Evolutionary conservation across 306 rosid species (phyloP).

Genomic region (Elaeagnus macrophylla): DNA sequence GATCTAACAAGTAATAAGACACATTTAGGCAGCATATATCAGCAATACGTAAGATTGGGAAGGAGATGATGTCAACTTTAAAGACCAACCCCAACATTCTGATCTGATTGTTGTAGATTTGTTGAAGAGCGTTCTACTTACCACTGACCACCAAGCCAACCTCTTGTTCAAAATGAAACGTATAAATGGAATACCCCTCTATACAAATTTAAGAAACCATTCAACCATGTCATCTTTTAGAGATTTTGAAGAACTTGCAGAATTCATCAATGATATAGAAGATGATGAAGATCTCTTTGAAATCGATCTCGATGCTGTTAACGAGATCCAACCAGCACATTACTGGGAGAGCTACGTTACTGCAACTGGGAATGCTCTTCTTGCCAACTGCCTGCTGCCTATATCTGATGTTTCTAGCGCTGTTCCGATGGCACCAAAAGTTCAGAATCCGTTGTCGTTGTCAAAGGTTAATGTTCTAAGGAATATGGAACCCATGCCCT

Average conservation of each 20-base stretch:
- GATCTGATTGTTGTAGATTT: slow-evolving; percentile 39
- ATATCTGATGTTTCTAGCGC: slow-evolving; percentile 51
- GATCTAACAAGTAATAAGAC: no score
- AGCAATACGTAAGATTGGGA: slow-evolving; percentile 23
- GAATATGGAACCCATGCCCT: slow-evolving; percentile 28
- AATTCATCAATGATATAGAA: slow-evolving; percentile 20
- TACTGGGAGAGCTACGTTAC: slow-evolving; percentile 29
- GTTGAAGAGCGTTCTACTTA: slow-evolving; percentile 62
- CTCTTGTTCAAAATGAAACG: background rate
- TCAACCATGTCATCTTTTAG: slow-evolving; percentile 30
- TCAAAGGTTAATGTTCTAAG: slow-evolving; percentile 17
- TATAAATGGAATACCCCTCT: background rate
- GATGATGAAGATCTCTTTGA: slow-evolving; percentile 68
- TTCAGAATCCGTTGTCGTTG: slow-evolving; percentile 9
- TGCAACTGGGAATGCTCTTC: slow-evolving; percentile 39
- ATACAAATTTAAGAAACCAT: background rate
- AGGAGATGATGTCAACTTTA: slow-evolving; percentile 25
- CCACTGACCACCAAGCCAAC: slow-evolving; percentile 32
- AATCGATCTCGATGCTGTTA: slow-evolving; percentile 45
- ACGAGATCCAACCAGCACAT: slow-evolving; percentile 26
- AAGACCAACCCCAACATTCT: slow-evolving; percentile 12
- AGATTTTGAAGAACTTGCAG: slow-evolving; percentile 15
- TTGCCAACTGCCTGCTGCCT: slow-evolving; percentile 66
- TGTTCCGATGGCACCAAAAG: slow-evolving; percentile 32
- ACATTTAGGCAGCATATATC: background rate